Evolutionary conservation across 2,329 filamentous ascomycete species (phyloP).

Genomic region (Colletotrichum sp.): DNA sequence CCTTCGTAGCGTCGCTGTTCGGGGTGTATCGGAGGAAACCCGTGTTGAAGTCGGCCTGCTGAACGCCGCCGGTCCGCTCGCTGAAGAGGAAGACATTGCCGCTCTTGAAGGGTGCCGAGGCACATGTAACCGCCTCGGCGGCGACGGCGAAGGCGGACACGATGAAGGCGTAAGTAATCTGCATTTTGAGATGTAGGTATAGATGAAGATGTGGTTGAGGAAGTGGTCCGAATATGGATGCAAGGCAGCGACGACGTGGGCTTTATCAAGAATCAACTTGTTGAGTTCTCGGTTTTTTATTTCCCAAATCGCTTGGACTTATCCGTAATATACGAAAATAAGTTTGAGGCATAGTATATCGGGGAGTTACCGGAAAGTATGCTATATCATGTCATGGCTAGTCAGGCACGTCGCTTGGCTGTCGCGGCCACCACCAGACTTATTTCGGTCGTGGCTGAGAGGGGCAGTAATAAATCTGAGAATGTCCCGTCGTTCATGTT

Average conservation of each 20-base stretch:
- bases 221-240: background rate
- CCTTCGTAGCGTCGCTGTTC: background rate
- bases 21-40: background rate
- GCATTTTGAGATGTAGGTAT: background rate
- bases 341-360: background rate
- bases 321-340: background rate
- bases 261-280: background rate
- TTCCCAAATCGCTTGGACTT: background rate
- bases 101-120: background rate
- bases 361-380: background rate
- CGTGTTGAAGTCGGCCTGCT: background rate
- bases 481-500: background rate
- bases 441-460: background rate
- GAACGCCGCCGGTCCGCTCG: background rate
- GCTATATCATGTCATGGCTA: background rate
- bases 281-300: background rate
- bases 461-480: background rate
- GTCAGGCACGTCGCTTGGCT: background rate
- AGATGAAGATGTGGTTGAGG: background rate
- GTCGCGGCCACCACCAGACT: background rate
- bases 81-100: background rate
- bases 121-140: background rate
- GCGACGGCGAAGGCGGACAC: background rate
- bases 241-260: background rate
- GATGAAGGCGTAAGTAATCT: background rate